A percentile compares a stretch with the other conserved stretches of the same genome.
phyloP scores from a whole-genome alignment of 805 yeast genomes.

The Suhomyces sp. region DNA sequence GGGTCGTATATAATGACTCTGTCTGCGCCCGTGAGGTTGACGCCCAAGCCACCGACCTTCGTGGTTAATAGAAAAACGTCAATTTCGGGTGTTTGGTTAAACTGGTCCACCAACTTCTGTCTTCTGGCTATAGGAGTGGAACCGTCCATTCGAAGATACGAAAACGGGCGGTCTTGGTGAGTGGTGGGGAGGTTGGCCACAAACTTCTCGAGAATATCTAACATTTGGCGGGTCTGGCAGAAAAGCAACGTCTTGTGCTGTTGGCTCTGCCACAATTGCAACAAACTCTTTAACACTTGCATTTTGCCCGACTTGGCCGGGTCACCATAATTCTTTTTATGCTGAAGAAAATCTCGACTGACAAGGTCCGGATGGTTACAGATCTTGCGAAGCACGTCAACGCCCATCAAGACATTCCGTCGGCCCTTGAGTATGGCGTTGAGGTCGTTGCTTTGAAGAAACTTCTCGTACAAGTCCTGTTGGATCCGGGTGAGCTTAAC shows the following conservation, averaged over 20 bases:
- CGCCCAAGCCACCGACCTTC: conserved; percentile 94
- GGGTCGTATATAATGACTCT: conserved; percentile 94
- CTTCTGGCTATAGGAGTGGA: conserved; percentile 75
- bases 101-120: conserved; percentile 76
- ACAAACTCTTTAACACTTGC: conserved; percentile 77
- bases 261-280: conserved; percentile 73
- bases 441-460: conserved; percentile 74
- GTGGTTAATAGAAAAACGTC: conserved; percentile 82
- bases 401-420: conserved; percentile 82
- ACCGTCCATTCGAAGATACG: conserved; percentile 89
- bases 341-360: conserved; percentile 37
- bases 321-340: conserved; percentile 50
- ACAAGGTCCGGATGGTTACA: conserved; percentile 95
- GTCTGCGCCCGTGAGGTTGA: conserved; percentile 91
- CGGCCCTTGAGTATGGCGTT: conserved; percentile 69
- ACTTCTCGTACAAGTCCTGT: conserved; percentile 67
- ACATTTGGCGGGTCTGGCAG: conserved; percentile 92
- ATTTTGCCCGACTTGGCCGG: conserved; percentile 77
- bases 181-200: conserved; percentile 38
- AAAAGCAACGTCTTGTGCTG: conserved; percentile 81
- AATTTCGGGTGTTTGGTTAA: conserved; percentile 59
- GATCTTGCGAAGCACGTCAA: conserved; percentile 83
- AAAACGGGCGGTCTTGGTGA: conserved; percentile 25
- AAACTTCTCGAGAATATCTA: conserved; percentile 77
- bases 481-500: conserved; percentile 81